Evolutionary conservation across 495 filamentous ascomycete genomes (phyloP), one percentile per base, ranked within the genome.

Genomic region (Neurospora sp.): DNA sequence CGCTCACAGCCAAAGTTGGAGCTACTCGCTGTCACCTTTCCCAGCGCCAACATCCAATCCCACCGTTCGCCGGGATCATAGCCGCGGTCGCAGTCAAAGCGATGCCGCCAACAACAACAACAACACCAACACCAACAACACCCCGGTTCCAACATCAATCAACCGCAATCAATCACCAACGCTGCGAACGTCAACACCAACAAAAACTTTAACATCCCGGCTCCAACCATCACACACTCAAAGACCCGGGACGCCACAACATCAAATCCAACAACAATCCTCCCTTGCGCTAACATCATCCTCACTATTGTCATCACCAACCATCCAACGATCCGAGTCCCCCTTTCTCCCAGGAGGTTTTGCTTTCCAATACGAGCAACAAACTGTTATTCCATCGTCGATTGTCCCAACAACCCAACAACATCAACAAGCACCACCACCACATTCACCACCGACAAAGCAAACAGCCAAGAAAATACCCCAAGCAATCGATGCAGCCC

Each of bases 171-270:
- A 35, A 70, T 42, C 37, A 79, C 48, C 66, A 71, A 35, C 20
- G 16, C 7, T 69, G 71, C 41, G 35, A 46, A 22, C 31, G 39
- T 16, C 48, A 72, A 35, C 76, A 78, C 44, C 71, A 77, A 44
- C 73, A 68, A 37, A 44, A 44, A 22, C 69, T 10, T 1, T 2
- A 12, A 31, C 48, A 66, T 66, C 27, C 53, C 53, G 53, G 53
- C 9, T 35, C 12, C 53, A 66, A 18, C 27, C 22, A 66, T 14
- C 11, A 18, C 27, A 59, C 0, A 59, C 48, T 22, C 48, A 31
- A 59, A 59, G 48, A 59, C 48, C 11, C 1, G 48, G 48, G 48
- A 59, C 48, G 48, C 20, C 48, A 59, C 48, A 59, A 59, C 48
- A 27, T 27, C 48, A 14, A 53, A 22, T 53, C 46, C 46, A 61